Percentiles rank a stretch among this genome's conserved stretches.
Conservation (phyloP, 331 rosid species). For the Pyrus hybrid region DNA sequence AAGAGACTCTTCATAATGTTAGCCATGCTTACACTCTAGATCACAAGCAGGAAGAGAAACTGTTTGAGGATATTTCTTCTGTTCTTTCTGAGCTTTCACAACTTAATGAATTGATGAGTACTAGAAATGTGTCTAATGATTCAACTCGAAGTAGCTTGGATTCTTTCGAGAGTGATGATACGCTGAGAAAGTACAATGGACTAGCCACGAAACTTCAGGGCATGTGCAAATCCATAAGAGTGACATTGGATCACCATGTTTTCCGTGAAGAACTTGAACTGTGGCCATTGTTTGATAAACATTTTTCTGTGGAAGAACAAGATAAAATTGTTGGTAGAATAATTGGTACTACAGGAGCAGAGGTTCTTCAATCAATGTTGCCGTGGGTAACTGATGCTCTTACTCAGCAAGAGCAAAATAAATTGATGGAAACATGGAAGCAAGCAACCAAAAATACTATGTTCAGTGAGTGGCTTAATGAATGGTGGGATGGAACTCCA, state of each 20-base stretch:
- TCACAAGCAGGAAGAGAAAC: conserved; percentile 46
- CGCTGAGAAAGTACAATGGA: conserved; percentile 29
- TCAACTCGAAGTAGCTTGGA: background rate
- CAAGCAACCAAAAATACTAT: conserved; percentile 49
- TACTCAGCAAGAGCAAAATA: conserved; percentile 42
- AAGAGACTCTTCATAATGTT: conserved; percentile 47
- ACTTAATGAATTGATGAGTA: conserved; percentile 15
- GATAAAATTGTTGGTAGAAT: conserved; percentile 46
- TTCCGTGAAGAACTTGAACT: conserved; percentile 44
- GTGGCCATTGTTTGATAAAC: conserved; percentile 49
- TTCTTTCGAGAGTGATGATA: background rate
- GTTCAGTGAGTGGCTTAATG: conserved; percentile 55
- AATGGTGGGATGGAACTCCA: conserved; percentile 45
- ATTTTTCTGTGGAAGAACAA: conserved; percentile 51
- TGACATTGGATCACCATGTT: conserved; percentile 41
- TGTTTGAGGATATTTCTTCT: conserved; percentile 39
- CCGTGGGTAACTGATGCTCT: conserved; percentile 56
- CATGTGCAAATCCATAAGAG: conserved; percentile 50
- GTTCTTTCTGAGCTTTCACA: conserved; percentile 32
- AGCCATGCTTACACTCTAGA: conserved; percentile 53
- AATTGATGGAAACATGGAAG: conserved; percentile 51
- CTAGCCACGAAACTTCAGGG: conserved; percentile 39
- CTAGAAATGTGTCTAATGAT: conserved; percentile 3
- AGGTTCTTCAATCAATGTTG: conserved; percentile 51
- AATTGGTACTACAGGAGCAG: conserved; percentile 56